phyloP scores from a whole-genome alignment of 78 protist species.

The slime mould (Dictyostelium discoideum) region DNA sequence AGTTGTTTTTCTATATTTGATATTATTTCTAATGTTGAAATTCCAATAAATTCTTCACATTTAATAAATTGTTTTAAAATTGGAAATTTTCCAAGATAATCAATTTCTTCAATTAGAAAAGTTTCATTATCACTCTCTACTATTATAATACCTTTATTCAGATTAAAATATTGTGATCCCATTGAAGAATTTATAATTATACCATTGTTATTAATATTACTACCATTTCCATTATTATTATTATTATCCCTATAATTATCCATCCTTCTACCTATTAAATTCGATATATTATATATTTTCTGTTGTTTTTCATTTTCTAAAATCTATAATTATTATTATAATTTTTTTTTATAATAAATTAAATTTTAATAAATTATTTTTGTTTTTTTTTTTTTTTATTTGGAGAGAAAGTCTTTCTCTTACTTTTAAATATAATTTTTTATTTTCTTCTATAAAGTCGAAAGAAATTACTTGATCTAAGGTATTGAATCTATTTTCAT shows the following conservation, averaged over 20 bases:
- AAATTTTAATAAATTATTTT: no score
- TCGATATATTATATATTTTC: neutral
- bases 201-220: neutral
- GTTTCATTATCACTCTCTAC: constrained; percentile 11
- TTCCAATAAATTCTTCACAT: neutral
- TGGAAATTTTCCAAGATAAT: neutral
- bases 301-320: neutral
- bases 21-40: neutral
- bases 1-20: constrained; percentile 5
- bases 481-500: constrained; percentile 5
- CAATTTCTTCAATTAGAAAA: neutral
- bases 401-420: neutral
- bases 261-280: constrained; percentile 22
- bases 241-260: neutral
- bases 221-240: neutral
- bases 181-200: neutral
- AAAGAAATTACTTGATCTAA: neutral
- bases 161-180: constrained; percentile 7
- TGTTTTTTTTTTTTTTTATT: neutral
- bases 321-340: neutral
- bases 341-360: no score
- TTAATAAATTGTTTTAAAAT: neutral
- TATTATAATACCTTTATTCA: constrained; percentile 4
- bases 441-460: constrained; percentile 13
- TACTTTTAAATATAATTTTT: constrained; percentile 21